phyloP scores from a whole-genome alignment of 139 green algal species.

The Chlorella vulgaris region DNA sequence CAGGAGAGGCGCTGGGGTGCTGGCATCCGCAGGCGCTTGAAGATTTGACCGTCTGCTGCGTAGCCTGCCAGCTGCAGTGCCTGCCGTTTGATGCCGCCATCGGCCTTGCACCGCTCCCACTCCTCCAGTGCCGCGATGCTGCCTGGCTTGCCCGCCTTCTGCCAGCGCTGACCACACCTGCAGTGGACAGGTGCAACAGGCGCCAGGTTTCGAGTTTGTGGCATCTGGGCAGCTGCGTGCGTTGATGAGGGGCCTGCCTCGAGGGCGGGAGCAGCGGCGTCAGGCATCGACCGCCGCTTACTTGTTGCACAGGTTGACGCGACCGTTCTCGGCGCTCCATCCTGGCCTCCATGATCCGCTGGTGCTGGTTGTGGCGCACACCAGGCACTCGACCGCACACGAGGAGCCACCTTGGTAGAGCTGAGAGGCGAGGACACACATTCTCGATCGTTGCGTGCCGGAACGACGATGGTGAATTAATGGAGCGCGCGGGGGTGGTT shows the following conservation, averaged over 20 bases:
- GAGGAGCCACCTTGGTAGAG: neutral
- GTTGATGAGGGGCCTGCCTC: too few species aligned
- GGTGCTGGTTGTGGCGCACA: neutral
- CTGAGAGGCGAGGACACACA: neutral
- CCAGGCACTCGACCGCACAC: neutral
- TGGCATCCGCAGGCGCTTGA: too few species aligned
- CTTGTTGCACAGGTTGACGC: slow-evolving; percentile 17
- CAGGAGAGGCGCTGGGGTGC: too few species aligned
- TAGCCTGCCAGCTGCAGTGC: too few species aligned
- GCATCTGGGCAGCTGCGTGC: too few species aligned
- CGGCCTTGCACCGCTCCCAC: neutral
- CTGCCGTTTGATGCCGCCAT: neutral
- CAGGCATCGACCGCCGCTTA: neutral
- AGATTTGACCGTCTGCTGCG: too few species aligned
- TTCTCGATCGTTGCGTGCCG: neutral
- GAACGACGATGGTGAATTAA: too few species aligned
- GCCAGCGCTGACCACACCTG: slow-evolving; percentile 27
- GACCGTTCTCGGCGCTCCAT: neutral
- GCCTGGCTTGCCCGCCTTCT: neutral
- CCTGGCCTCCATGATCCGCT: slow-evolving; percentile 8
- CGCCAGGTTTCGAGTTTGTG: too few species aligned
- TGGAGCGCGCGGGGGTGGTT: too few species aligned
- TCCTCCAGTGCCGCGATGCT: neutral
- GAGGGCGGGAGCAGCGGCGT: neutral
- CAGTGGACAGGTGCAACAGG: neutral